Base-by-base conservation (phyloP, 768 basidiomycete species). In the Hydnum rufescens region DNA sequence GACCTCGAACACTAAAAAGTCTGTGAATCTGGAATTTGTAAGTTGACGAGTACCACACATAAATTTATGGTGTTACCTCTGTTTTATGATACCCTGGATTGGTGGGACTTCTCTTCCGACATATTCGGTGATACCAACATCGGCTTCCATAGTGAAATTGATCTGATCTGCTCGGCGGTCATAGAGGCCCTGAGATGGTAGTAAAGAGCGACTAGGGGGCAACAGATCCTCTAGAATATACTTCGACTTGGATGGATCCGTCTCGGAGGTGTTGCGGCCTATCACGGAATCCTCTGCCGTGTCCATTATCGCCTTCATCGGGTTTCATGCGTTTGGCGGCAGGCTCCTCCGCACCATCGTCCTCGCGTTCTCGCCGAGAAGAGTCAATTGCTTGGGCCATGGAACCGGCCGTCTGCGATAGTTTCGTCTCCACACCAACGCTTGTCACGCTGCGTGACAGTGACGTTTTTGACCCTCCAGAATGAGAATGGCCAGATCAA, bases 41-140 rank as follows among this genome's bases (percentile, higher is more conserved):
- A 22, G 22, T 13, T 39, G 36, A 13, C 13, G 22, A 39, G 13
- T 54, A 23, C 3, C 51, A 42, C 32, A 52, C 57, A 34, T 16
- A 23, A 18, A 22, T 51, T 18, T 4, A 43, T n/a, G 22, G 5
- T 28, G 13, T 4, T 25, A 89, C 92, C 93, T 73, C 68, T 97
- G 93, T 66, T 97, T 97, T 65, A 97, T 96, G 60, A 97, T 93
- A 3, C 87, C 93, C 50, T 80, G 74, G 57, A 97, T 78, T 61
- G 75, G 75, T 3, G 78, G 72, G 23, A 82, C 73, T 54, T 75
- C 75, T 6, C 70, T 70, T 19, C 75, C 74, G 57, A 90, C 74
- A 63, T 90, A 93, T 62, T 87, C 80, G 3, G 84, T 82, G 39
- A 96, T 92, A 2, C 90, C 90, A 30, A 95, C 90, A 62, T 93